phyloP scores from a whole-genome alignment of 805 yeast genomes.

The Sugiyamaella floridensis region DNA sequence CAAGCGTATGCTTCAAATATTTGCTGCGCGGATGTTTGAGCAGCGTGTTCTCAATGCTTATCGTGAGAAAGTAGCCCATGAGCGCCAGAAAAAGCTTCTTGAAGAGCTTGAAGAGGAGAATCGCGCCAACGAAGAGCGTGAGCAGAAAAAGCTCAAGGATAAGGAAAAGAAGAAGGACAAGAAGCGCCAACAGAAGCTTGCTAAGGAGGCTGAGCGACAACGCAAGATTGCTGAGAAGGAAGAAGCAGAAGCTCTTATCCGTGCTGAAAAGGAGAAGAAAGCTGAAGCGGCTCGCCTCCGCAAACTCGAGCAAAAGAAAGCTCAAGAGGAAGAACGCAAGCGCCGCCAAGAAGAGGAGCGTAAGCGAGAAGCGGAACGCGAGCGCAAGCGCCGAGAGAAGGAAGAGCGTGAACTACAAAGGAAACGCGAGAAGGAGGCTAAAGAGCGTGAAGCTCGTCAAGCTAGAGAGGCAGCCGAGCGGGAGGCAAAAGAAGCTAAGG shows the following conservation, averaged over 20 bases:
- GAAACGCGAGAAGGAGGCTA: slow-evolving; percentile 11
- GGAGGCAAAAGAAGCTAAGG: slow-evolving; percentile 18
- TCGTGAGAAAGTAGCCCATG: slow-evolving; percentile 74
- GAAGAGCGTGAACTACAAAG: slow-evolving; percentile 27
- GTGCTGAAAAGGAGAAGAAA: slow-evolving; percentile 23
- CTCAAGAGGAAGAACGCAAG: slow-evolving; percentile 24
- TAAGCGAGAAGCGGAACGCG: slow-evolving; percentile 17
- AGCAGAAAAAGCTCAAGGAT: slow-evolving; percentile 31
- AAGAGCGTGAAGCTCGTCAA: slow-evolving; percentile 16
- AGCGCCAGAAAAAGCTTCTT: slow-evolving; percentile 36
- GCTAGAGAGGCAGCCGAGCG: slow-evolving; percentile 17
- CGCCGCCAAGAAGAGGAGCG: slow-evolving; percentile 20
- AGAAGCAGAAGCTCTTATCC: slow-evolving; percentile 24
- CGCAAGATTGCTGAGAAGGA: slow-evolving; percentile 30
- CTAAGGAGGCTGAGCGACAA: slow-evolving; percentile 35
- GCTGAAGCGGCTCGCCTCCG: slow-evolving; percentile 26
- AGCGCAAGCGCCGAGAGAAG: slow-evolving; percentile 26
- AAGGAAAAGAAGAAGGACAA: slow-evolving; percentile 38
- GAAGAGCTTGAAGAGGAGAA: slow-evolving; percentile 31
- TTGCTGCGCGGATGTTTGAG: slow-evolving; percentile 71
- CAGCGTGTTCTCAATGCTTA: slow-evolving; percentile 68
- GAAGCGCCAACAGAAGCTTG: slow-evolving; percentile 33
- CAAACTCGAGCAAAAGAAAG: slow-evolving; percentile 25
- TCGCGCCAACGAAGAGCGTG: slow-evolving; percentile 27
- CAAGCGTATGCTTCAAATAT: slow-evolving; percentile 68